Conservation (phyloP, 1,139 yeast genomes). For the Sporopachydermia cereana region DNA sequence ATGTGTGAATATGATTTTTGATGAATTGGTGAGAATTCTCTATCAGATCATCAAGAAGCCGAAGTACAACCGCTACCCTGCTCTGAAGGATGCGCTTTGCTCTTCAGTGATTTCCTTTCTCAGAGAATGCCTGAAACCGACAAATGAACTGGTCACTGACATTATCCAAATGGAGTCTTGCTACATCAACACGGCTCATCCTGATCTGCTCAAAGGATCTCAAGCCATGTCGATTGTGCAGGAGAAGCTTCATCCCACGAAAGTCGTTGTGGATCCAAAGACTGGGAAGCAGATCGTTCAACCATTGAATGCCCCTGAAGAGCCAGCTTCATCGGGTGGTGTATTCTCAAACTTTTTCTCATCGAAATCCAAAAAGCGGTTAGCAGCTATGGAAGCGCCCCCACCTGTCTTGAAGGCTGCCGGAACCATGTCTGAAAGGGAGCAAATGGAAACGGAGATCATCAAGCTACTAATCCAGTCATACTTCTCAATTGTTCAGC, state of each 20-base stretch:
- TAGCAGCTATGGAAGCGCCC: conserved; percentile 95
- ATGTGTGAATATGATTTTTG: conserved; percentile 84
- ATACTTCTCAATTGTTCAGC: conserved; percentile 83
- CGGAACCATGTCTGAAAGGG: conserved; percentile 91
- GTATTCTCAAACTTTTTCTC: conserved; percentile 94
- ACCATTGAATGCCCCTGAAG: conserved; percentile 20
- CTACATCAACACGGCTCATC: conserved; percentile 94
- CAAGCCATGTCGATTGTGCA: conserved; percentile 93
- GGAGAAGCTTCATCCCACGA: conserved; percentile 77
- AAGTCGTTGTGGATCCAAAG: conserved; percentile 80
- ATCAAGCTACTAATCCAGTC: conserved; percentile 85
- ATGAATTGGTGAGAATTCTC: conserved; percentile 84
- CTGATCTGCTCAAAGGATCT: conserved; percentile 87
- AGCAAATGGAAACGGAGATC: conserved; percentile 93
- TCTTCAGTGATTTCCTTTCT: conserved; percentile 70
- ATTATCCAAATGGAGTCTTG: conserved; percentile 80
- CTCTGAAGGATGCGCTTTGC: conserved; percentile 74
- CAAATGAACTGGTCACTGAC: conserved; percentile 75
- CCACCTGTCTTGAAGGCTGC: conserved; percentile 92
- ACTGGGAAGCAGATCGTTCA: conserved; percentile 45
- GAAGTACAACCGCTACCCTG: conserved; percentile 81
- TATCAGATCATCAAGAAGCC: conserved; percentile 77
- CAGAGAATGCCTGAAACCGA: conserved; percentile 72
- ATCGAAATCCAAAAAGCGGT: conserved; percentile 83
- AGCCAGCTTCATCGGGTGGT: conserved; percentile 35